A percentile compares a stretch with the other conserved stretches of the same genome.
These are phyloP conservation scores for Juglanconis sp. DNA, from an alignment of 2,329 filamentous ascomycete genomes.

Conservation along the genomic window DNA sequence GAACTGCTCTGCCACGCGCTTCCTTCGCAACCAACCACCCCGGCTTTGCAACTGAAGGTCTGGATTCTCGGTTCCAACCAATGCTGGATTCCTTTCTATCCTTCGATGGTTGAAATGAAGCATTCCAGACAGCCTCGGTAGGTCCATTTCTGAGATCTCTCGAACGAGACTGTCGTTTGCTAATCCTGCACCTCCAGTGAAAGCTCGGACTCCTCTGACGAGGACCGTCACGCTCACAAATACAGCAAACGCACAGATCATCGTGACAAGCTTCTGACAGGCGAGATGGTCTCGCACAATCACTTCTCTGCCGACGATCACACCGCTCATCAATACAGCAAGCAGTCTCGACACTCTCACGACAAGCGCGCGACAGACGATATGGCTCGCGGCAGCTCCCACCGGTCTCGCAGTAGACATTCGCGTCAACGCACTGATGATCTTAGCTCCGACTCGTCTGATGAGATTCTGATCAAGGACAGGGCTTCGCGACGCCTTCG, in stretches of 20 bases:
- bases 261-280: neutral
- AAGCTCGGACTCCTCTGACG: slow-evolving; percentile 4
- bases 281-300: neutral
- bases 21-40: neutral
- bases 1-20: no score
- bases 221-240: slow-evolving; percentile 5
- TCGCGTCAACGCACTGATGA: neutral
- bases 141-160: neutral
- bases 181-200: neutral
- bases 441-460: slow-evolving; percentile 6
- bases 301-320: neutral
- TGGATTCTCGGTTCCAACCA: neutral
- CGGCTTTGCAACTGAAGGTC: neutral
- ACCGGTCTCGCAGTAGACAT: neutral
- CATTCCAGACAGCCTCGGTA: slow-evolving; percentile 6
- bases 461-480: slow-evolving; percentile 3
- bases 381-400: neutral
- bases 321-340: neutral
- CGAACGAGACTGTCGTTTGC: neutral
- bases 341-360: neutral
- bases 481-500: neutral
- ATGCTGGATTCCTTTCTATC: neutral
- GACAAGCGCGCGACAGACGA: neutral
- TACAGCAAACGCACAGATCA: slow-evolving; percentile 4
- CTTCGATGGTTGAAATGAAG: neutral